Conservation (phyloP, 2,329 filamentous ascomycete species). For the Colletotrichum sp. region DNA sequence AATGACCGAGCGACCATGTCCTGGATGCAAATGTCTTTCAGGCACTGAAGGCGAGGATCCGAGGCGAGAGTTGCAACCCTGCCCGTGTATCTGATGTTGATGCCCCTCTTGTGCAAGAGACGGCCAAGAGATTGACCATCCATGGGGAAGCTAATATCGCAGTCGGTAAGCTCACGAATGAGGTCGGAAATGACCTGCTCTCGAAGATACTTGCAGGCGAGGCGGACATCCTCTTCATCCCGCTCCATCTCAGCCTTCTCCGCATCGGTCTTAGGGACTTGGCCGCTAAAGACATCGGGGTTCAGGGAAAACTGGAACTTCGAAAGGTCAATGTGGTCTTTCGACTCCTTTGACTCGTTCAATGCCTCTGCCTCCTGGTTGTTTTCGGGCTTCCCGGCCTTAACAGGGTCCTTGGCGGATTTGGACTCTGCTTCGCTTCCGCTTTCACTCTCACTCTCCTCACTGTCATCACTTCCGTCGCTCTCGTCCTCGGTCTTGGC, state of each 20-base stretch:
- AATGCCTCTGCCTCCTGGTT: slow-evolving; percentile 27
- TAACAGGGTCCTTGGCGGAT: slow-evolving; percentile 26
- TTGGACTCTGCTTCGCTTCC: slow-evolving; percentile 39
- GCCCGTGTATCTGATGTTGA: slow-evolving; percentile 97
- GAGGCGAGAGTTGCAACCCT: slow-evolving; percentile 75
- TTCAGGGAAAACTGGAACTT: slow-evolving; percentile 90
- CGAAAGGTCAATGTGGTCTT: slow-evolving; percentile 82
- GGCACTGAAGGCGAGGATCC: slow-evolving; percentile 75
- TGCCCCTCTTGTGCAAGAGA: slow-evolving; percentile 93
- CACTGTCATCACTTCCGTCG: slow-evolving; percentile 10
- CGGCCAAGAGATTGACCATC: slow-evolving; percentile 91
- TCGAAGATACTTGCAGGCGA: slow-evolving; percentile 80
- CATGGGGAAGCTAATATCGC: slow-evolving; percentile 97
- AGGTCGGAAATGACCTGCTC: slow-evolving; percentile 83
- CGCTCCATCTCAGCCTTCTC: slow-evolving; percentile 84
- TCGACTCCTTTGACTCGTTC: slow-evolving; percentile 26
- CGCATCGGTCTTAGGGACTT: slow-evolving; percentile 85
- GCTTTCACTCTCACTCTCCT: slow-evolving; percentile 36
- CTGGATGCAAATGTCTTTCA: slow-evolving; percentile 79
- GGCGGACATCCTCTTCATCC: slow-evolving; percentile 88
- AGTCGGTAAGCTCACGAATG: slow-evolving; percentile 85
- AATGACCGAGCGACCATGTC: slow-evolving; percentile 96
- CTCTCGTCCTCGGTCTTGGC: slow-evolving; percentile 32
- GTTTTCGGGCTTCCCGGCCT: slow-evolving; percentile 25
- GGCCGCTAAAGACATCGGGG: slow-evolving; percentile 93